phyloP scores from a whole-genome alignment of 768 basidiomycete species.

The Termitomyces sp. region DNA sequence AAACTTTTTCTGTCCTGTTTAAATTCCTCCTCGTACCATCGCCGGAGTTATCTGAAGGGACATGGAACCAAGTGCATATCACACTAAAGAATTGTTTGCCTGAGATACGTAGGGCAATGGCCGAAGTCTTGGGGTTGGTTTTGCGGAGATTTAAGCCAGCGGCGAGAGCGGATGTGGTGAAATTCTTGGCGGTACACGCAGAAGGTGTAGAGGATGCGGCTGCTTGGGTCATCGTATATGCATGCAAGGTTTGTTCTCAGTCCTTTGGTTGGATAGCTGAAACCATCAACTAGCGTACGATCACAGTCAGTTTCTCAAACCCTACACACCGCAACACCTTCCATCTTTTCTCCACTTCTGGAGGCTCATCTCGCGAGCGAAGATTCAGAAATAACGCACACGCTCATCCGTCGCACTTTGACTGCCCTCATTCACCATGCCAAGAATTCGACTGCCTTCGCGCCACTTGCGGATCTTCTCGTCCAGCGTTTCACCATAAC shows the following conservation, averaged over 20 bases:
- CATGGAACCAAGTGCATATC: slow-evolving; percentile 54
- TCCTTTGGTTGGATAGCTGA: slow-evolving; percentile 6
- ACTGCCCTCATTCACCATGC: slow-evolving; percentile 86
- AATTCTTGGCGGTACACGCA: slow-evolving; percentile 48
- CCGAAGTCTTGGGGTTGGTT: slow-evolving; percentile 85
- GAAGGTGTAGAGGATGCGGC: slow-evolving; percentile 56
- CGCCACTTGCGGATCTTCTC: slow-evolving; percentile 51
- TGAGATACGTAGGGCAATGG: slow-evolving; percentile 73
- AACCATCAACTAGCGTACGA: slow-evolving; percentile 2
- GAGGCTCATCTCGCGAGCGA: slow-evolving; percentile 44
- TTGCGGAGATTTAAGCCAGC: slow-evolving; percentile 68
- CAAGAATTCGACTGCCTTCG: slow-evolving; percentile 63
- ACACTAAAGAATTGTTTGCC: slow-evolving; percentile 57
- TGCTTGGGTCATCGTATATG: slow-evolving; percentile 73
- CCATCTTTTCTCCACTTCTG: slow-evolving; percentile 59
- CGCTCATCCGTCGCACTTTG: slow-evolving; percentile 64
- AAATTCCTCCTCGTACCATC: slow-evolving; percentile 70
- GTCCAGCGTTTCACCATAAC: slow-evolving; percentile 32
- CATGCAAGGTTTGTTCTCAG: slow-evolving; percentile 63
- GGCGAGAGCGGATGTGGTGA: slow-evolving; percentile 52
- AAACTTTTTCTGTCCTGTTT: slow-evolving; percentile 68
- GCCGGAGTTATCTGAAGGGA: slow-evolving; percentile 50
- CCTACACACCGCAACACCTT: slow-evolving; percentile 70
- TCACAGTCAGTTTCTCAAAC: slow-evolving; percentile 76
- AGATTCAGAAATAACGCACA: slow-evolving; percentile 40